Evolutionary conservation across 164 flowering plant species (phyloP), one percentile per base, ranked within the genome.

Genomic region (Litsea cubeba): DNA sequence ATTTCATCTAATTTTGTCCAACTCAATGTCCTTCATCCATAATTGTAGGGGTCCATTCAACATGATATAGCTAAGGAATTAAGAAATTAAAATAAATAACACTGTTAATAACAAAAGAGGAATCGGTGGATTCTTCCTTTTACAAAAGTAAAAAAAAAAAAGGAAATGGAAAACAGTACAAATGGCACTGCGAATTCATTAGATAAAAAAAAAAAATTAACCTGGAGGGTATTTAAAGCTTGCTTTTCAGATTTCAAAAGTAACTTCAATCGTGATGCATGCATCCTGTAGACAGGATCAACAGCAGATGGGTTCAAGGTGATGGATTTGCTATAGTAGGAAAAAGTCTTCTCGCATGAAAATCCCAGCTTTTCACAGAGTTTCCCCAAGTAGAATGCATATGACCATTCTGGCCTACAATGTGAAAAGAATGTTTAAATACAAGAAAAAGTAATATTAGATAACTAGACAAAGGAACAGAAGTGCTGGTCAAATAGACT

Each of bases 261-360:
- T 70, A 92, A 76, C 87, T 95, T 95, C 82, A 95, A 77, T 72
- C 99, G 94, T 62, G 99, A 95, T 67, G 99, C 97, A 80, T 95
- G 99, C 93, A 93, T 90, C 83, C 99, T 89, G 80, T 95, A 95
- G 69, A 95, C 80, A 69, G 99, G 85, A 86, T 95, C 99, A 62
- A 90, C 99, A 66, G 99, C 98, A 66, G 97, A 90, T 26, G 91
- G 91, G 85, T 93, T 95, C 84, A 95, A 78, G 72, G 80, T 73
- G 75, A 92, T 88, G 62, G 99, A 97, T 69, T 92, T 84, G 14
- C 83, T 87, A 84, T 93, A 95, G 74, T 87, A 90, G 66, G 97
- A 83, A 74, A 95, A 84, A 58, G 97, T 85, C 71, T 66, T 75
- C 71, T 89, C 94, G 80, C 67, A 79, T 28, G 94, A 69, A 76